A percentile compares a stretch with the other conserved stretches of the same genome.
phyloP scores from a whole-genome alignment of 164 flowering plant genomes.

The Tinospora cordifolia region DNA sequence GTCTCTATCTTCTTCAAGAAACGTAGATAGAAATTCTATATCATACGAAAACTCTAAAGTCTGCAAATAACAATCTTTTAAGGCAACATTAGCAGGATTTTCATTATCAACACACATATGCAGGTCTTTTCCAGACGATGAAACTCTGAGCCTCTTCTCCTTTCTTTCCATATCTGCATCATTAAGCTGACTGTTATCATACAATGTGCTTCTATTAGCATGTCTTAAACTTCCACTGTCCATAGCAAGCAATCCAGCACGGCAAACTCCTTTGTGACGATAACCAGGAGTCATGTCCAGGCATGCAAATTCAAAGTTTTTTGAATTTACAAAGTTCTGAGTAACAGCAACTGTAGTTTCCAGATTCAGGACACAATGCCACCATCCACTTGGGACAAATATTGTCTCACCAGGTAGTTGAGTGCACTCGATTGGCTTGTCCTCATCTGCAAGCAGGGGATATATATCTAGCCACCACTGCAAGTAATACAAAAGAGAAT shows the following conservation, averaged over 20 bases:
- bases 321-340: conserved; percentile 83
- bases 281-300: conserved; percentile 97
- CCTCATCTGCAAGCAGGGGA: conserved; percentile 81
- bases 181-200: conserved; percentile 24
- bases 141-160: conserved; percentile 48
- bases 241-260: conserved; percentile 92
- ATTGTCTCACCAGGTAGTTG: conserved; percentile 97
- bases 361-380: conserved; percentile 96
- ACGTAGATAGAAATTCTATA: conserved; percentile 54
- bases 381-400: conserved; percentile 98
- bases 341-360: conserved; percentile 92
- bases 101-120: conserved; percentile 2
- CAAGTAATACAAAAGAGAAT: conserved; percentile 15
- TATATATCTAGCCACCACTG: conserved; percentile 99
- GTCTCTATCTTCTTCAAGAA: conserved; percentile 72
- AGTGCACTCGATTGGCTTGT: conserved; percentile 90
- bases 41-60: conserved; percentile 46
- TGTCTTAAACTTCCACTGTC: conserved; percentile 32
- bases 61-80: conserved; percentile 19
- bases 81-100: conserved; percentile 22
- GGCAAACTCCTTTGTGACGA: conserved; percentile 84
- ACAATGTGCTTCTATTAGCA: conserved; percentile 14
- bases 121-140: conserved; percentile 16
- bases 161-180: conserved; percentile 36
- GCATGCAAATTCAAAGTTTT: conserved; percentile 87